These are phyloP conservation scores for Citrus australasica DNA, from an alignment of 345 rosid genomes.

Conservation along the genomic window DNA sequence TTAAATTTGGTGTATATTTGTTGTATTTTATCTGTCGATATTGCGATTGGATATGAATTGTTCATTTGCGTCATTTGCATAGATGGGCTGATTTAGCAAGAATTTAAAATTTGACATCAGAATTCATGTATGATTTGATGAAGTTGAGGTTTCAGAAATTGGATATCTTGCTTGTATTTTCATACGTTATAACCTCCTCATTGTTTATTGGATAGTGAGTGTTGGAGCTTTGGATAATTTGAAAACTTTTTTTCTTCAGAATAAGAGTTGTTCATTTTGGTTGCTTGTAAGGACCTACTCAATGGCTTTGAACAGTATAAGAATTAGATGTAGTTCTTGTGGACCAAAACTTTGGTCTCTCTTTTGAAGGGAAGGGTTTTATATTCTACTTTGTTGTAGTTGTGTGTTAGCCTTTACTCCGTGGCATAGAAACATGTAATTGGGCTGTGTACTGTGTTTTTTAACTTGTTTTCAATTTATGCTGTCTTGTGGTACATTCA, in stretches of 20 bases:
- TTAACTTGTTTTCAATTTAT: background rate
- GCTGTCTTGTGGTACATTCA: background rate
- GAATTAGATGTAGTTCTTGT: background rate
- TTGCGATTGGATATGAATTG: background rate
- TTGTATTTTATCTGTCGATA: background rate
- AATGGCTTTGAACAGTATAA: background rate
- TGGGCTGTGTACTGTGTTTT: background rate
- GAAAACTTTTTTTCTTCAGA: background rate
- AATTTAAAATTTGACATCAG: background rate
- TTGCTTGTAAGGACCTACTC: background rate
- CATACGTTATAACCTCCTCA: background rate
- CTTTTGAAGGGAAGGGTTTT: background rate
- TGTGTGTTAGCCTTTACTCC: background rate
- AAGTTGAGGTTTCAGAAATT: background rate
- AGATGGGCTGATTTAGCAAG: too few relatives aligned
- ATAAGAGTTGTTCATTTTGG: background rate
- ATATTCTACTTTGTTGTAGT: background rate
- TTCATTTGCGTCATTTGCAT: background rate
- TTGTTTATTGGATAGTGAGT: background rate
- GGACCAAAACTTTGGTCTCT: background rate
- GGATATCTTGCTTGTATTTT: background rate
- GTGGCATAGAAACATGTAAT: background rate
- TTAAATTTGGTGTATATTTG: background rate
- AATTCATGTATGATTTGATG: background rate
- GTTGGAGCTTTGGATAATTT: background rate